A percentile compares a stretch with the other conserved stretches of the same genome.
phyloP scores from a whole-genome alignment of 306 rosid species.

The Arachis hypogaea region DNA sequence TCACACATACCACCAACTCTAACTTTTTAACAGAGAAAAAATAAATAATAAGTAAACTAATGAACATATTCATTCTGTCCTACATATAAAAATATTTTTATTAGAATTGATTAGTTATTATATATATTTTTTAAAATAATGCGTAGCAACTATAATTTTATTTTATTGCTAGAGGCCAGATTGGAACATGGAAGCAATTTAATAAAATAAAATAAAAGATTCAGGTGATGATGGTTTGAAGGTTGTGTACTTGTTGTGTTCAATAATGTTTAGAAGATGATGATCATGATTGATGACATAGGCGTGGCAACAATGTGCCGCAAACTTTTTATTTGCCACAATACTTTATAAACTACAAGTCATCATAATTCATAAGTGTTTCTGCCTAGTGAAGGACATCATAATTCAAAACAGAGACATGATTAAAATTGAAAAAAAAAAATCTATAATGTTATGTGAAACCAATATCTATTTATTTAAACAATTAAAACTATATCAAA shows the following conservation, averaged over 20 bases:
- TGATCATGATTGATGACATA: constrained; percentile 16
- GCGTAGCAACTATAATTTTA: too few species aligned
- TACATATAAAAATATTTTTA: too few species aligned
- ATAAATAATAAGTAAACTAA: too few species aligned
- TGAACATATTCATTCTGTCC: too few species aligned
- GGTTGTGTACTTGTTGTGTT: constrained; percentile 7
- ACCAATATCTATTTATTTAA: not conserved
- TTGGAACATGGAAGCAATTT: too few species aligned
- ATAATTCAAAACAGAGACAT: constrained; percentile 4
- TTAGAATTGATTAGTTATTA: too few species aligned
- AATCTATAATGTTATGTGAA: constrained; percentile 2
- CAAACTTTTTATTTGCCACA: not conserved
- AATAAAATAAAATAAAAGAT: too few species aligned
- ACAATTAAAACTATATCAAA: not conserved
- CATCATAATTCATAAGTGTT: constrained; percentile 10
- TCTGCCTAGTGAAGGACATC: constrained; percentile 17
- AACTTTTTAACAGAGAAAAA: too few species aligned
- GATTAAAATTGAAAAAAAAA: constrained; percentile 27
- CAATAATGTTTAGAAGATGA: constrained; percentile 5
- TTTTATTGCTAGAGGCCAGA: too few species aligned
- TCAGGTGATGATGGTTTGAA: constrained; percentile 18
- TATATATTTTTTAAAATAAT: too few species aligned
- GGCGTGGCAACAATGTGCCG: constrained; percentile 1
- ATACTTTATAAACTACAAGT: constrained; percentile 15
- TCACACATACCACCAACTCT: too few species aligned